phyloP scores from a whole-genome alignment of 1,139 yeast genomes.

The Pichia terricola region DNA sequence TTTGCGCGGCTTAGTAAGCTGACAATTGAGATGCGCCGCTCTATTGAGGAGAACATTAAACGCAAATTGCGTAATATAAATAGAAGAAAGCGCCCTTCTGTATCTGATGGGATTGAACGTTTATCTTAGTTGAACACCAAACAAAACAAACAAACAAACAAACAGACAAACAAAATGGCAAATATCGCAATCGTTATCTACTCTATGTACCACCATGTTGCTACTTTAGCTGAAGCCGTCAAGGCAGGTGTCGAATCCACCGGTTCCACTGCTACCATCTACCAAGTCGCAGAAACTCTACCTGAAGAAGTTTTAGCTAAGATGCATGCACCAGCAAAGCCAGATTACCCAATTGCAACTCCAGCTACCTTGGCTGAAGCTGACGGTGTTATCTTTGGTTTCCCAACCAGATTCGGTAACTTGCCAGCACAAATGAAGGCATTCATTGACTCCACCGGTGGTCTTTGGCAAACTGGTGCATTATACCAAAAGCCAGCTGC shows the following conservation, averaged over 20 bases:
- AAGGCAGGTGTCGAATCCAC: slow-evolving; percentile 64
- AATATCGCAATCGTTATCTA: slow-evolving; percentile 65
- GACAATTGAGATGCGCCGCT: too few relatives aligned
- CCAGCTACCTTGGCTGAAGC: slow-evolving; percentile 48
- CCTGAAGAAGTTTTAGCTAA: slow-evolving; percentile 47
- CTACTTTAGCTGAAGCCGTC: slow-evolving; percentile 57
- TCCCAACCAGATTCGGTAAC: slow-evolving; percentile 79
- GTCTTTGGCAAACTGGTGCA: slow-evolving; percentile 71
- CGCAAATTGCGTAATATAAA: too few relatives aligned
- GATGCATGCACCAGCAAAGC: slow-evolving; percentile 61
- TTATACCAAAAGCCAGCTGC: slow-evolving; percentile 72
- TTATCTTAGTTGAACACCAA: too few relatives aligned
- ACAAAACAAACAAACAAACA: neutral
- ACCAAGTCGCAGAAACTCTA: slow-evolving; percentile 75
- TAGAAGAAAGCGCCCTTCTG: too few relatives aligned
- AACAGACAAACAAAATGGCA: slow-evolving; percentile 29
- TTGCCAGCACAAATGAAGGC: slow-evolving; percentile 75
- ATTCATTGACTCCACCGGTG: slow-evolving; percentile 78
- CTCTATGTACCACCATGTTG: slow-evolving; percentile 75
- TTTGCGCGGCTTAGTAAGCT: too few relatives aligned
- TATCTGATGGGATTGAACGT: too few relatives aligned
- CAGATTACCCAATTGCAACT: slow-evolving; percentile 63
- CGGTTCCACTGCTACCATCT: slow-evolving; percentile 64
- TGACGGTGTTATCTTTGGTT: slow-evolving; percentile 72
- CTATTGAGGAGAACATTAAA: too few relatives aligned